Evolutionary conservation across 768 basidiomycete species (phyloP), one percentile per base, ranked within the genome.

Genomic region (Tulasnella sp.): DNA sequence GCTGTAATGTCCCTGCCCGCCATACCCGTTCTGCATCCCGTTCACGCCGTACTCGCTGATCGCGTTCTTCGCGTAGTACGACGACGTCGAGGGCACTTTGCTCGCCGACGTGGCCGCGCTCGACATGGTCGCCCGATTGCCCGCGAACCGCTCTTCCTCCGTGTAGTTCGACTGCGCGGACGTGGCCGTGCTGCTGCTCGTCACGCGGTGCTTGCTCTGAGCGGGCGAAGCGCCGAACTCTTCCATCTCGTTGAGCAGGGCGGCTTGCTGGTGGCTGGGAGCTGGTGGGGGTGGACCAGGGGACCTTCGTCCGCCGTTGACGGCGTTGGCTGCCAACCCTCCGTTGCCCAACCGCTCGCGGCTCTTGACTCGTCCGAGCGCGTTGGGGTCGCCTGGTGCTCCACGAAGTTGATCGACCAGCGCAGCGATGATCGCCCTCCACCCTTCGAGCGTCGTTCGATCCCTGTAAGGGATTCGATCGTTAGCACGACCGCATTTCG

Each of bases 361-460:
- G n/a, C 40, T 50, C 75, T 54, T 80, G 54, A 31, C 58, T 4
- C 79, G 24, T 11, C 42, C 79, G 14, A 42, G 37, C 5, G 24
- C 79, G 46, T 28, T 64, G 40, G 74, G 28, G n/a, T 44, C 46
- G 44, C 42, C 46, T 41, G 77, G 77, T 42, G 34, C 41, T 12
- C 58, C 79, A 22, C 74, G 41, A 37, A 75, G 24, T 31, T 41
- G 41, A 0, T 80, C 79, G 18, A 99, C 92, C 6, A 98, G 91
- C 0, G 89, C 87, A 84, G 94, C 92, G 82, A 99, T 94, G 80
- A 93, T 93, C 76, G 88, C 89, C 85, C 90, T 92, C 98, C 98
- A 99, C 0, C 93, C 89, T 84, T 98, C 96, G 80, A 98, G 89
- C 2, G 93, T 93, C n/a, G 92, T 88, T 42, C 94, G 91, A 78